phyloP scores from a whole-genome alignment of 208 protist species.

The Trypanosoma vivax region DNA sequence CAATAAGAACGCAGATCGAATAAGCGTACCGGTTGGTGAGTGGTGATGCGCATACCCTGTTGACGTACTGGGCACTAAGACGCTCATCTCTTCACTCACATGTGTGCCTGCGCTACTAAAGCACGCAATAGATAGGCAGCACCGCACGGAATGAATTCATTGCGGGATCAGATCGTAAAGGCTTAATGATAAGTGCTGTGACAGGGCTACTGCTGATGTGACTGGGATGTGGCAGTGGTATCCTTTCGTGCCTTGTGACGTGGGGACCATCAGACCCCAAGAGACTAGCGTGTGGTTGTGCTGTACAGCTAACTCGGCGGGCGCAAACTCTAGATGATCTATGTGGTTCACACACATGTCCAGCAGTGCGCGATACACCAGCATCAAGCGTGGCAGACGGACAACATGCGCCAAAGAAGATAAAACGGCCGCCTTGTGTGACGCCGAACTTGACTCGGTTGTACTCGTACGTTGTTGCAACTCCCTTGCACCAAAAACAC shows the following conservation, averaged over 20 bases:
- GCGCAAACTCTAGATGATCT: constrained; percentile 68
- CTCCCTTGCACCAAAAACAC: constrained; percentile 35
- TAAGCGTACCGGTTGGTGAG: too few species aligned
- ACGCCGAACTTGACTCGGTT: constrained; percentile 38
- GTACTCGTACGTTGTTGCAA: constrained; percentile 8
- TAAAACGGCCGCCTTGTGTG: constrained; percentile 68
- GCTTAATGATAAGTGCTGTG: constrained; percentile 43
- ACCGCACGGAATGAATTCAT: too few species aligned
- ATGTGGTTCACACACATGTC: constrained; percentile 53
- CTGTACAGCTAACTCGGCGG: constrained; percentile 44
- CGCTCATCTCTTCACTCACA: too few species aligned
- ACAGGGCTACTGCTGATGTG: constrained; percentile 59
- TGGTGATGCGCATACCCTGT: too few species aligned
- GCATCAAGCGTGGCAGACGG: constrained; percentile 33
- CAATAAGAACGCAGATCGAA: too few species aligned
- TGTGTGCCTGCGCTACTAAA: too few species aligned
- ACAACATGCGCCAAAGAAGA: constrained; percentile 52
- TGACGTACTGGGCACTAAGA: too few species aligned
- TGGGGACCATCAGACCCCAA: constrained; percentile 66
- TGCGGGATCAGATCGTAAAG: constrained; percentile 74
- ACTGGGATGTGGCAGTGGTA: constrained; percentile 81
- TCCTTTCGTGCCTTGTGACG: constrained; percentile 21
- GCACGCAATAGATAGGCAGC: too few species aligned
- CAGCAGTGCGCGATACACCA: constrained; percentile 61
- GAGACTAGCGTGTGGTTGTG: constrained; percentile 58